A percentile compares a stretch with the other conserved stretches of the same genome.
Conservation (phyloP, 306 rosid genomes). For the Rosa rugosa region DNA sequence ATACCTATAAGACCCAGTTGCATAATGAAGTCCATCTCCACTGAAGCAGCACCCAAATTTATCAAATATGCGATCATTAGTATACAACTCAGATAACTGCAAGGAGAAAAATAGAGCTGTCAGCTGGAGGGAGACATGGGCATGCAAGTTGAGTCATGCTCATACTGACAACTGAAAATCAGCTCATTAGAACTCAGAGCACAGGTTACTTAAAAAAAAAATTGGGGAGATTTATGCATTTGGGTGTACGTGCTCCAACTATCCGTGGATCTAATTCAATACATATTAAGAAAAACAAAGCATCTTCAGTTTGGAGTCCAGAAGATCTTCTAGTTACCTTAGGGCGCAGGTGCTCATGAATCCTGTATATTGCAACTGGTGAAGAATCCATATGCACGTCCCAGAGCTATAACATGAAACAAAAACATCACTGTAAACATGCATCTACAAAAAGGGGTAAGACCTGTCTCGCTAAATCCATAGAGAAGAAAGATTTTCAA, state of each 20-base stretch:
- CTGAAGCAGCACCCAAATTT: constrained; percentile 65
- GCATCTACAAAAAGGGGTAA: neutral
- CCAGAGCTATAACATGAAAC: constrained; percentile 56
- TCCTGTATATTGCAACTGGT: constrained; percentile 52
- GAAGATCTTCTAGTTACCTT: constrained; percentile 36
- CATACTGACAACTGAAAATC: neutral
- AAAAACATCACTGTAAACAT: neutral
- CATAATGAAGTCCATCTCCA: constrained; percentile 61
- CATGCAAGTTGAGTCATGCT: neutral
- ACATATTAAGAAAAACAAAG: neutral
- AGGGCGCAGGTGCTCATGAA: constrained; percentile 69
- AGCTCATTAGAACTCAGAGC: neutral
- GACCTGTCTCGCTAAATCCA: neutral
- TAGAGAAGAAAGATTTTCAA: neutral
- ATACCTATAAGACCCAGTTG: constrained; percentile 73
- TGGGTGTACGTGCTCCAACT: constrained; percentile 1
- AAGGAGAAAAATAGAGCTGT: constrained; percentile 10
- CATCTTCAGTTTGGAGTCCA: neutral
- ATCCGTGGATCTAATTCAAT: neutral
- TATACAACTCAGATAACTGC: constrained; percentile 61
- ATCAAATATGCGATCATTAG: constrained; percentile 60
- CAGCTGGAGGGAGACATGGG: constrained; percentile 18
- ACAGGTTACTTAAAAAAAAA: neutral
- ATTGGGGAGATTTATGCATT: neutral
- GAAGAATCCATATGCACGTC: constrained; percentile 64